Evolutionary conservation across 768 basidiomycete species (phyloP), one percentile per base, ranked within the genome.

Genomic region (Boletus edulis): DNA sequence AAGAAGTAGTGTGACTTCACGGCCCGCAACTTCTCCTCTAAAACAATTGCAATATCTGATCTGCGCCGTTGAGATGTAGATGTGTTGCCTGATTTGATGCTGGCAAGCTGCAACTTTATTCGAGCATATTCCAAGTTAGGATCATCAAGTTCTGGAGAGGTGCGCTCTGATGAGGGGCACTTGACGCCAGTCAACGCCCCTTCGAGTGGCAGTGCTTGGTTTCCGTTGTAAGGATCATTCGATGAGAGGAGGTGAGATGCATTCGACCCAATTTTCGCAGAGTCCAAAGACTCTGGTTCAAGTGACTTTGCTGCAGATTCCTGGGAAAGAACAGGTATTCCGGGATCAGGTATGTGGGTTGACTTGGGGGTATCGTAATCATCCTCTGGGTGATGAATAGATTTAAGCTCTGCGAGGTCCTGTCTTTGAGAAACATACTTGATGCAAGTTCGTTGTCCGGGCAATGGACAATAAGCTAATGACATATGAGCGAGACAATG

Each of bases 1-100:
- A 94, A 93, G 52, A 91, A 80, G 60, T 90, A 90, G 66, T 86
- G 76, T 22, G 74, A 72, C 63, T 79, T 79, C 24, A 84, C 65
- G 22, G 64, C 68, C 42, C 73, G 66, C 39, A 90, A 67, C 39
- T 75, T 81, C 46, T 72, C 62, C 11, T 75, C 78, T 37, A 89
- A 66, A 27, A 72, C 64, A 52, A 68, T 71, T 13, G 75, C 60
- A 27, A 72, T 63, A 18, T 65, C 52, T n/a, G 64, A 56, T 44
- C 38, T 64, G 62, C 42, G 59, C 44, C 69, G 64, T 39, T 61
- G 65, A 3, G 71, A 61, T 7, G n/a, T 17, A 3, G 71, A 61
- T 7, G n/a, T 15, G 24, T 69, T 62, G 29, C 68, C 70, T 20
- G 67, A 66, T n/a, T 75, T 76, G 22, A 84, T 71, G 46, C 75